phyloP scores from a whole-genome alignment of 768 basidiomycete species.

The Termitomyces sp. region DNA sequence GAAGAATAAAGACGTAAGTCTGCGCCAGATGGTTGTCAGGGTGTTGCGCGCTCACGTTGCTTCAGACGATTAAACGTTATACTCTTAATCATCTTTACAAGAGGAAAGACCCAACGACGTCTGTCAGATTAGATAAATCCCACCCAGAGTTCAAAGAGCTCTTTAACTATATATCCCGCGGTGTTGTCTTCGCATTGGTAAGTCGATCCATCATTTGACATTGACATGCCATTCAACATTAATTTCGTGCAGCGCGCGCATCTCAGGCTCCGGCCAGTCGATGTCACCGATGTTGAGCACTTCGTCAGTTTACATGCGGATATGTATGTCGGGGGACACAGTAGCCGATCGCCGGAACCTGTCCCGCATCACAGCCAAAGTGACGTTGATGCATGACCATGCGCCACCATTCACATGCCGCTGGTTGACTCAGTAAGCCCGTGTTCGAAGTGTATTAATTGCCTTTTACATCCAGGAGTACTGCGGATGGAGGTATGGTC shows the following conservation, averaged over 20 bases:
- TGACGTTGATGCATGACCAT: neutral
- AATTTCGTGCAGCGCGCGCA: conserved; percentile 30
- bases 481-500: too few species aligned
- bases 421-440: neutral
- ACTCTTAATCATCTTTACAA: conserved; percentile 33
- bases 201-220: conserved; percentile 12
- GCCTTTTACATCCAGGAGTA: neutral
- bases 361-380: neutral
- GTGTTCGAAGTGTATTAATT: neutral
- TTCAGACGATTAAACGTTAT: conserved; percentile 39
- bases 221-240: neutral
- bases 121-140: conserved; percentile 28
- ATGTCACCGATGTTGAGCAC: conserved; percentile 27
- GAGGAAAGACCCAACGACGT: conserved; percentile 31
- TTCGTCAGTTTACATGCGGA: conserved; percentile 36
- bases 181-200: conserved; percentile 47
- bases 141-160: conserved; percentile 51
- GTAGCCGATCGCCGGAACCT: neutral
- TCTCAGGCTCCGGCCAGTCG: conserved; percentile 32
- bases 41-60: neutral
- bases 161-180: conserved; percentile 38
- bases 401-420: neutral
- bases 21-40: neutral
- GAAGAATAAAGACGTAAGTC: conserved; percentile 56
- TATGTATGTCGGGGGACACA: conserved; percentile 38